Evolutionary conservation across 768 basidiomycete species (phyloP).

Genomic region (Naematelia encephala): DNA sequence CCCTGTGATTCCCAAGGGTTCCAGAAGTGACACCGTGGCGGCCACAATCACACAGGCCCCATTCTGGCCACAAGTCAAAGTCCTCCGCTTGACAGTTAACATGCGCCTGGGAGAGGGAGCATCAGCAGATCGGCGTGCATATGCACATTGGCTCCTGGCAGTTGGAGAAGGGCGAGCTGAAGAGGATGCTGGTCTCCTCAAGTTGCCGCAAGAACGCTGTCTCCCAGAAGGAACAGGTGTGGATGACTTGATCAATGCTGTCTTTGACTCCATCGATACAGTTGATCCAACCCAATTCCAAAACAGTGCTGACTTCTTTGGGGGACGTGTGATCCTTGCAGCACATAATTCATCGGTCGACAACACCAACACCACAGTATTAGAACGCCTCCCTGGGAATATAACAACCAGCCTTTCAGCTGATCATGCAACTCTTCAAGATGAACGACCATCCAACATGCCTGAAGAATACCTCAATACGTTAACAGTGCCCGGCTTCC

Average conservation of each 20-base stretch:
- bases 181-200: background rate
- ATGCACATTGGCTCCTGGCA: background rate
- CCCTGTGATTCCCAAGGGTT: slow-evolving; percentile 54
- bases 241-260: background rate
- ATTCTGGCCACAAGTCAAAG: slow-evolving; percentile 51
- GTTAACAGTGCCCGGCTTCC: slow-evolving; percentile 35
- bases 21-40: slow-evolving; percentile 52
- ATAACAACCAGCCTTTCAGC: background rate
- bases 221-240: background rate
- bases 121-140: background rate
- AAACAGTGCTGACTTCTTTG: background rate
- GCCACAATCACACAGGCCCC: slow-evolving; percentile 44
- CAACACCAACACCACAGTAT: background rate
- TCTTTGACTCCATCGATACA: background rate
- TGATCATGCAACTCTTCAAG: background rate
- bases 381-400: background rate
- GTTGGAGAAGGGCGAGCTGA: background rate
- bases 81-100: slow-evolving; percentile 52
- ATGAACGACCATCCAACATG: background rate
- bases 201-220: background rate
- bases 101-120: slow-evolving; percentile 53
- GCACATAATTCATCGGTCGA: slow-evolving; percentile 1
- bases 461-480: slow-evolving; percentile 1
- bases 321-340: background rate
- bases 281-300: background rate